Evolutionary conservation across 495 filamentous ascomycete genomes (phyloP).

Genomic region (Stereocaulon alpinum): DNA sequence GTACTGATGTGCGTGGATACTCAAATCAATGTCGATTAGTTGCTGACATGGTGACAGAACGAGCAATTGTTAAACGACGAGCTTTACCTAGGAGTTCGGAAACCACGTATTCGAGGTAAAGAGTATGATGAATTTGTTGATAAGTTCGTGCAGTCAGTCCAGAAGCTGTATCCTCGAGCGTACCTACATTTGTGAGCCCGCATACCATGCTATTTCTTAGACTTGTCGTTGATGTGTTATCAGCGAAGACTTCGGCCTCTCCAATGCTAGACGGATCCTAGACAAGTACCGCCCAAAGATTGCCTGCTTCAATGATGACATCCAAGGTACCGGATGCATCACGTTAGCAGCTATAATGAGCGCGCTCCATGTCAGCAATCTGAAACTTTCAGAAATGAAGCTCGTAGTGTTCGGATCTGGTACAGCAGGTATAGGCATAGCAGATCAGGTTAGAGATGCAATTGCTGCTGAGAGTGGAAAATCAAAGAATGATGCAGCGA

Average conservation of each 20-base stretch:
- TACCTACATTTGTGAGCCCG: slow-evolving; percentile 65
- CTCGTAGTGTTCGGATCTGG: slow-evolving; percentile 73
- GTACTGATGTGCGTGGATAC: slow-evolving; percentile 46
- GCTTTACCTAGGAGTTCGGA: slow-evolving; percentile 66
- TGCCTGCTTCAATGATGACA: slow-evolving; percentile 85
- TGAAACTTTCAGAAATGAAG: slow-evolving; percentile 55
- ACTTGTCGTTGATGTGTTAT: neutral
- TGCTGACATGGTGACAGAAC: slow-evolving; percentile 34
- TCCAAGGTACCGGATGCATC: slow-evolving; percentile 83
- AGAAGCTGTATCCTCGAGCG: slow-evolving; percentile 63
- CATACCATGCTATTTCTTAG: neutral
- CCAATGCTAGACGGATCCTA: slow-evolving; percentile 55
- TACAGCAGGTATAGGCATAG: slow-evolving; percentile 78
- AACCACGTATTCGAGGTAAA: slow-evolving; percentile 54
- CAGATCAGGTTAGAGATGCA: slow-evolving; percentile 71
- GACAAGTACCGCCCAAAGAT: slow-evolving; percentile 62
- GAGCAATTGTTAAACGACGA: slow-evolving; percentile 65
- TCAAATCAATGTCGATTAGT: neutral
- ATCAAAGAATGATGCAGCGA: slow-evolving; percentile 60
- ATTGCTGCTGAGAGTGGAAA: slow-evolving; percentile 59
- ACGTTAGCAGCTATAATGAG: slow-evolving; percentile 74
- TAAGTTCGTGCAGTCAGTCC: slow-evolving; percentile 55
- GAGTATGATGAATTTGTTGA: slow-evolving; percentile 75
- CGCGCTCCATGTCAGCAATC: slow-evolving; percentile 55
- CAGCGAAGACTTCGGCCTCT: slow-evolving; percentile 48